These are phyloP conservation scores for Diospyros kaki DNA, from an alignment of 148 eudicot species.

Conservation along the genomic window DNA sequence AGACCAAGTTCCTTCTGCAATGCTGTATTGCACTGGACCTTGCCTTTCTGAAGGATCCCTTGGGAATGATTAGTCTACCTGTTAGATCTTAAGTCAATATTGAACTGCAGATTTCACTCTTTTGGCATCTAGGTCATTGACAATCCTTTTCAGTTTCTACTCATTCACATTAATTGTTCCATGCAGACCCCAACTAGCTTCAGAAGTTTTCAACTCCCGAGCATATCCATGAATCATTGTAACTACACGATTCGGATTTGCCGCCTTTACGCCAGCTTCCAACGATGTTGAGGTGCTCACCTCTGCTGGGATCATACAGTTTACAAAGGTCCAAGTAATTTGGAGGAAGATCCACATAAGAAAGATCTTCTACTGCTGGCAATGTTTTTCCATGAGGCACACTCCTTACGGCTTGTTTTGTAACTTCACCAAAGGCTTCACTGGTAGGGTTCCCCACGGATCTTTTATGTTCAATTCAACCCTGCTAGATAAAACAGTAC, in stretches of 20 bases:
- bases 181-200: slow-evolving; percentile 97
- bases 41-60: slow-evolving; percentile 58
- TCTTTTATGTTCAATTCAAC: slow-evolving; percentile 19
- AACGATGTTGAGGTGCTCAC: slow-evolving; percentile 88
- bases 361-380: slow-evolving; percentile 52
- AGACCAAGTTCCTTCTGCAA: slow-evolving; percentile 82
- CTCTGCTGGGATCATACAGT: slow-evolving; percentile 79
- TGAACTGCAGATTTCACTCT: slow-evolving; percentile 80
- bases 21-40: slow-evolving; percentile 81
- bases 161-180: slow-evolving; percentile 66
- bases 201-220: slow-evolving; percentile 83
- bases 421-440: slow-evolving; percentile 17
- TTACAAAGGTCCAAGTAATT: slow-evolving; percentile 78
- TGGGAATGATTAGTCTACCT: slow-evolving; percentile 75
- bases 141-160: slow-evolving; percentile 90
- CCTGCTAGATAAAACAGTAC: slow-evolving; percentile 20
- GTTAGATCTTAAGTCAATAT: slow-evolving; percentile 66
- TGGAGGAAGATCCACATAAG: slow-evolving; percentile 70
- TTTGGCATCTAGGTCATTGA: slow-evolving; percentile 75
- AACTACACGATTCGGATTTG: slow-evolving; percentile 61
- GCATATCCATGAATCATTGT: slow-evolving; percentile 96
- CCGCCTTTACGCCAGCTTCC: slow-evolving; percentile 80
- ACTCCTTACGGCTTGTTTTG: slow-evolving; percentile 24
- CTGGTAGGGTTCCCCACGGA: slow-evolving; percentile 17
- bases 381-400: slow-evolving; percentile 13